Evolutionary conservation across 768 basidiomycete species (phyloP).

Genomic region (Tylopilus rubrobrunneus): DNA sequence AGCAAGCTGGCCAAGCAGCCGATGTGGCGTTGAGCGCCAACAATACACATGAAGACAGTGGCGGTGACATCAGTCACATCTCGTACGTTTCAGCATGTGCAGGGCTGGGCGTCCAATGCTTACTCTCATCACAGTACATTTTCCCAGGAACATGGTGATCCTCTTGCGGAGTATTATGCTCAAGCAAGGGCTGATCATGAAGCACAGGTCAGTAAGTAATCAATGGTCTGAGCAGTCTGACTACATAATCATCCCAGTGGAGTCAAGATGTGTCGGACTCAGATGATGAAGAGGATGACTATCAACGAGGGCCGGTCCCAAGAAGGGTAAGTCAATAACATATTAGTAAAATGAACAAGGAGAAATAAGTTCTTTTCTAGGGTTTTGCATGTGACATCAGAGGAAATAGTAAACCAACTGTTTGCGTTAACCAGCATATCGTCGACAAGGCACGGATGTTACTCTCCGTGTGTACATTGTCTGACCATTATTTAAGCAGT

Average conservation of each 20-base stretch:
- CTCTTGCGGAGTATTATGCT: conserved; percentile 62
- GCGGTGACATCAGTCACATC: conserved; percentile 41
- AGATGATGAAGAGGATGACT: conserved; percentile 30
- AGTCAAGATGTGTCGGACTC: conserved; percentile 34
- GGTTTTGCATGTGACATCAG: conserved; percentile 66
- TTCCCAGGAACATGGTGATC: conserved; percentile 52
- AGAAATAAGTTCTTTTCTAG: conserved; percentile 28
- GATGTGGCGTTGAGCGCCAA: neutral
- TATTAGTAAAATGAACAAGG: neutral
- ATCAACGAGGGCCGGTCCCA: conserved; percentile 17
- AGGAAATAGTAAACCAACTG: conserved; percentile 23
- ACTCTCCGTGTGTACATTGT: neutral
- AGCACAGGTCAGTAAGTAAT: conserved; percentile 33
- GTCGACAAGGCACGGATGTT: conserved; percentile 57
- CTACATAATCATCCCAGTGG: conserved; percentile 19
- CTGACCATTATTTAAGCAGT: conserved; percentile 34
- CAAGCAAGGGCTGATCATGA: conserved; percentile 50
- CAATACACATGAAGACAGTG: conserved; percentile 10
- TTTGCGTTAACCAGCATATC: conserved; percentile 66
- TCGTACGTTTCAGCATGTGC: conserved; percentile 37
- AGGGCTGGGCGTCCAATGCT: conserved; percentile 5
- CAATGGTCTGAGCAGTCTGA: neutral
- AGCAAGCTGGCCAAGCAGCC: neutral
- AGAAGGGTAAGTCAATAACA: conserved; percentile 28
- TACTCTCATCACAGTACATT: conserved; percentile 31